These are phyloP conservation scores for Flaveria robusta DNA, from an alignment of 129 eudicot species.

Conservation along the genomic window DNA sequence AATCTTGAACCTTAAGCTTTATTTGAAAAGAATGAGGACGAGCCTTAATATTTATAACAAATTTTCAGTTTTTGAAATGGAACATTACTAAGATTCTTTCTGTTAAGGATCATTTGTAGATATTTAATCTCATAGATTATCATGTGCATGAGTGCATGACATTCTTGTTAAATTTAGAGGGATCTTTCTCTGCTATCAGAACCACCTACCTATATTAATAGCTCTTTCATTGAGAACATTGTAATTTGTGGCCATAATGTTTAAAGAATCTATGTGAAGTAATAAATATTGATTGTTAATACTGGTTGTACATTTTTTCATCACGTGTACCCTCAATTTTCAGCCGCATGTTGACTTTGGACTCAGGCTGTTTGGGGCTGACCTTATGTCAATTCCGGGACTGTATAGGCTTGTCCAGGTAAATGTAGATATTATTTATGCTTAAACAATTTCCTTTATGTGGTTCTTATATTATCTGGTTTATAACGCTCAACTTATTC, in stretches of 20 bases:
- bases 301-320: conserved; percentile 1
- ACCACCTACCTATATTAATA: neutral
- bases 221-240: neutral
- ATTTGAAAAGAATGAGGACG: neutral
- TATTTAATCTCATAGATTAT: neutral
- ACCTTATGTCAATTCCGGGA: conserved; percentile 97
- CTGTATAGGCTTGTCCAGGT: conserved; percentile 90
- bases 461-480: neutral
- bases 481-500: neutral
- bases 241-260: neutral
- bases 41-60: no score
- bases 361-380: conserved; percentile 85
- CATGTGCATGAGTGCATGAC: neutral
- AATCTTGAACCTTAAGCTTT: neutral
- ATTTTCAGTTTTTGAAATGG: no score
- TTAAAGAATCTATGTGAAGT: neutral
- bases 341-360: conserved; percentile 99
- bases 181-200: neutral
- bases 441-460: neutral
- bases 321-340: conserved; percentile 6
- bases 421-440: conserved; percentile 5
- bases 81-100: no score
- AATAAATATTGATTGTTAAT: neutral
- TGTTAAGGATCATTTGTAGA: neutral
- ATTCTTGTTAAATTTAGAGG: no score